Evolutionary conservation across 768 basidiomycete genomes (phyloP), one percentile per base, ranked within the genome.

Genomic region (Suillus variegatus): DNA sequence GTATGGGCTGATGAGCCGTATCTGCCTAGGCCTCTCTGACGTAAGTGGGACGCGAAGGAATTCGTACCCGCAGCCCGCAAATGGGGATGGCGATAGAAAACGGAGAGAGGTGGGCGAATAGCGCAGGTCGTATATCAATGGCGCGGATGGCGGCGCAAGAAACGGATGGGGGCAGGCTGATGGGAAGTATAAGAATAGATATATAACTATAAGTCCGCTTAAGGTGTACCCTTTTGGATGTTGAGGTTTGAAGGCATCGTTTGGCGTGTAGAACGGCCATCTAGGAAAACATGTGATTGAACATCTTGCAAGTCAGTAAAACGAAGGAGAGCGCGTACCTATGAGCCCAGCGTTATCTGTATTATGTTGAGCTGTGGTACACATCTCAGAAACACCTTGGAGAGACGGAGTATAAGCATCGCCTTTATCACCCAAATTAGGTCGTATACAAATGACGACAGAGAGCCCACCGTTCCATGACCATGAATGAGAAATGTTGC

Each of bases 81-180:
- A 60, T 57, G 46, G 63, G 49, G 65, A 64, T 5, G 47, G 38
- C 8, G 44, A 25, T n/a, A 25, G 63, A 51, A 64, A 64, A 4
- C 36, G 44, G 20, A 65, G 32, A 40, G 46, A 22, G 10, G 41
- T 18, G 1, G 65, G 65, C 0, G 55, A 6, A 8, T 56, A 25
- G 32, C 65, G 63, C n/a, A 66, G 35, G 38, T 66, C 65, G 28
- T 66, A 66, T 25, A 64, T 40, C 16, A 66, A 35, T 6, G 61
- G 20, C 2, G 25, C 47, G 3, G 49, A 54, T 38, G 41, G 41
- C 10, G 52, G 52, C 2, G 65, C 60, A 3, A 63, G 61, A 36
- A 63, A 54, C 2, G 52, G 52, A 20, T 54, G 52, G 18, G 16
- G 51, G 52, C 0, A 2, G 25, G 35, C 25, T 52, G 41, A 13